Conservation (phyloP, 2,329 filamentous ascomycete genomes). For the Daldinia sp. region DNA sequence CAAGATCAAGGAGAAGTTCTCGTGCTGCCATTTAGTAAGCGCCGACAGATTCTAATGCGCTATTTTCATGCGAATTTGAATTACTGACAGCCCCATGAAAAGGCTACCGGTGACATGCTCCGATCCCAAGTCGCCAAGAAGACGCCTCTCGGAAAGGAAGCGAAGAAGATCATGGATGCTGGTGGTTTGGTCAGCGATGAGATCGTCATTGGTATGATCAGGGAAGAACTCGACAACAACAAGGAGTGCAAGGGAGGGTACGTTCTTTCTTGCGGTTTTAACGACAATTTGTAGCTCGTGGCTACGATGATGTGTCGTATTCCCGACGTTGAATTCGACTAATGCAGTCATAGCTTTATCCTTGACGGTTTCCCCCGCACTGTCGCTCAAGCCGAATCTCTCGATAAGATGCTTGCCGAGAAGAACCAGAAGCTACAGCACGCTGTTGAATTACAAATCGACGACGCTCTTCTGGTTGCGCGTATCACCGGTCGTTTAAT, state of each 20-base stretch:
- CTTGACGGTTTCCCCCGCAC: conserved; percentile 98
- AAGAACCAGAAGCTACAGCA: conserved; percentile 90
- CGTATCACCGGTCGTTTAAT: conserved; percentile 96
- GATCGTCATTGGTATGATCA: conserved; percentile 99
- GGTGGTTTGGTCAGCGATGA: conserved; percentile 98
- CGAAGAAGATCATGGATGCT: conserved; percentile 99
- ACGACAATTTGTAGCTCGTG: neutral
- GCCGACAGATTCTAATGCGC: conserved; percentile 44
- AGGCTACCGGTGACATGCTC: conserved; percentile 99
- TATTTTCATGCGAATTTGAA: conserved; percentile 13
- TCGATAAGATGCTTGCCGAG: conserved; percentile 88
- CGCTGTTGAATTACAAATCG: conserved; percentile 96
- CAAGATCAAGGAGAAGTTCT: conserved; percentile 98
- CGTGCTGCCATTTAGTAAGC: conserved; percentile 93
- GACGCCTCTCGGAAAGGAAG: conserved; percentile 91
- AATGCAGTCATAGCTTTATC: conserved; percentile 79
- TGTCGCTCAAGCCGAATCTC: conserved; percentile 91
- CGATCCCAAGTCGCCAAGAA: conserved; percentile 98
- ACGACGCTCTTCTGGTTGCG: conserved; percentile 91
- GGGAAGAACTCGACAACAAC: conserved; percentile 94
- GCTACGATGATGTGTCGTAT: neutral
- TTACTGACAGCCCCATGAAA: conserved; percentile 30
- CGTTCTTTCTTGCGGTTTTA: conserved; percentile 49
- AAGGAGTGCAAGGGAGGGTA: conserved; percentile 97
- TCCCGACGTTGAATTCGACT: conserved; percentile 39